phyloP scores from a whole-genome alignment of 2,329 filamentous ascomycete species.

The Fusarium sp. region DNA sequence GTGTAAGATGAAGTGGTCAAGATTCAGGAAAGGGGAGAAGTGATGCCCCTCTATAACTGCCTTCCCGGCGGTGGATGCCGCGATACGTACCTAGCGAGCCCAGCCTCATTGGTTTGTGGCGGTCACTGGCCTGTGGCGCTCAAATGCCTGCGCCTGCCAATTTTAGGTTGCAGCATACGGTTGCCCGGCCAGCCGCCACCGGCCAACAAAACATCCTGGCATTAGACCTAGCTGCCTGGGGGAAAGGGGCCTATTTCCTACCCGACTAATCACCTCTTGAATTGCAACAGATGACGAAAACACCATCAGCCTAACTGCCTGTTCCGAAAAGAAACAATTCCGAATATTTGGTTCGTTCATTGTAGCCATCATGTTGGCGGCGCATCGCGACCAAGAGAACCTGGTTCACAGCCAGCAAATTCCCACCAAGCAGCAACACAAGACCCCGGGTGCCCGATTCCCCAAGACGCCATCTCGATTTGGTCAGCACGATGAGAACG shows the following conservation, averaged over 20 bases:
- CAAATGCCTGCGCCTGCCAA: slow-evolving; percentile 30
- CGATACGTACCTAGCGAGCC: slow-evolving; percentile 23
- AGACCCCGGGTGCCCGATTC: slow-evolving; percentile 77
- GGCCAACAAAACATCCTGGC: slow-evolving; percentile 38
- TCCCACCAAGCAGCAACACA: slow-evolving; percentile 77
- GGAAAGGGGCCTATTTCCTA: slow-evolving; percentile 21
- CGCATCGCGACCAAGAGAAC: slow-evolving; percentile 88
- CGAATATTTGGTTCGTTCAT: slow-evolving; percentile 21
- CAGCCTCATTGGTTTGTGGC: slow-evolving; percentile 43
- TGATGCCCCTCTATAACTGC: slow-evolving; percentile 50
- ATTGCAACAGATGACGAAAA: slow-evolving; percentile 24
- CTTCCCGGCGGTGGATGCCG: slow-evolving; percentile 36
- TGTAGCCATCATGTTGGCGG: slow-evolving; percentile 69
- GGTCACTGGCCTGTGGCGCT: slow-evolving; percentile 30
- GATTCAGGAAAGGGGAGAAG: slow-evolving; percentile 50
- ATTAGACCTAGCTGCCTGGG: slow-evolving; percentile 11
- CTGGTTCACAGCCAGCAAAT: slow-evolving; percentile 77
- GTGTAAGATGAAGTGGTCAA: slow-evolving; percentile 47
- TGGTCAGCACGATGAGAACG: slow-evolving; percentile 85
- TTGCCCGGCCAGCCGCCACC: slow-evolving; percentile 45
- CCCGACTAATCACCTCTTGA: slow-evolving; percentile 33
- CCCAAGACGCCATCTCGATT: slow-evolving; percentile 85
- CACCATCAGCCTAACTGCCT: slow-evolving; percentile 18
- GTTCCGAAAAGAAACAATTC: slow-evolving; percentile 15
- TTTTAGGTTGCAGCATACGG: slow-evolving; percentile 23